A percentile compares a stretch with the other conserved stretches of the same genome.
phyloP scores from a whole-genome alignment of 371 early-diverging fungal genomes.

The Mortierella sp. region DNA sequence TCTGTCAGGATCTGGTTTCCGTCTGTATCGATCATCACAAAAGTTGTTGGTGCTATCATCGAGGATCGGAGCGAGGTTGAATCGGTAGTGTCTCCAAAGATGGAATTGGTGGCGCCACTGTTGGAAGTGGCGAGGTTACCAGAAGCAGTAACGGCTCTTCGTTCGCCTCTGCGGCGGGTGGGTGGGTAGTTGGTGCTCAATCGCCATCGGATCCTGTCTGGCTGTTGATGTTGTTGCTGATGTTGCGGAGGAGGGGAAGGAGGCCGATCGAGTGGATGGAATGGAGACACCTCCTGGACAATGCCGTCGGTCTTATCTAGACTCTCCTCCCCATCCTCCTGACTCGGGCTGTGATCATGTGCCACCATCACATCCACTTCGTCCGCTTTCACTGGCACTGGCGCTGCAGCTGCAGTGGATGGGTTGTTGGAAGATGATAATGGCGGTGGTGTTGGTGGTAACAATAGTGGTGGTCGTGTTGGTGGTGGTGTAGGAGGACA shows the following conservation, averaged over 20 bases:
- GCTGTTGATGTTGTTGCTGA: not conserved
- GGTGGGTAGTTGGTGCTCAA: not conserved
- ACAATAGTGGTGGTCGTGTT: not conserved
- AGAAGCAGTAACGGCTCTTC: not conserved
- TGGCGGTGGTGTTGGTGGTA: not conserved
- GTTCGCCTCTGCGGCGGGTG: not conserved
- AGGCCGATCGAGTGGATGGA: not conserved
- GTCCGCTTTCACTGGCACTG: not conserved
- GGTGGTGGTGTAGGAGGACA: not conserved
- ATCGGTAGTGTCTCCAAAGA: not conserved
- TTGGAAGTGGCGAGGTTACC: not conserved
- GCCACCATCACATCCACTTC: not conserved
- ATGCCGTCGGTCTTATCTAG: not conserved
- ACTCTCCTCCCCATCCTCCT: not conserved
- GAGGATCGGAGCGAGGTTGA: not conserved
- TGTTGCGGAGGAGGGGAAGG: not conserved
- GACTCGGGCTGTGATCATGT: not conserved
- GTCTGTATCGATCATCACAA: not conserved
- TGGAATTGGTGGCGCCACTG: not conserved
- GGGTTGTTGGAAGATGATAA: not conserved
- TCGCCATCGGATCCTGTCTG: not conserved
- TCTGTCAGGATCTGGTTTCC: conserved; percentile 11
- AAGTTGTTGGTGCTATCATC: not conserved
- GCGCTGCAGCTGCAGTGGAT: not conserved
- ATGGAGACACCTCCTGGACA: not conserved